Evolutionary conservation across 257 asterid genomes (phyloP).

Genomic region (Nyctanthes arbortristis): DNA sequence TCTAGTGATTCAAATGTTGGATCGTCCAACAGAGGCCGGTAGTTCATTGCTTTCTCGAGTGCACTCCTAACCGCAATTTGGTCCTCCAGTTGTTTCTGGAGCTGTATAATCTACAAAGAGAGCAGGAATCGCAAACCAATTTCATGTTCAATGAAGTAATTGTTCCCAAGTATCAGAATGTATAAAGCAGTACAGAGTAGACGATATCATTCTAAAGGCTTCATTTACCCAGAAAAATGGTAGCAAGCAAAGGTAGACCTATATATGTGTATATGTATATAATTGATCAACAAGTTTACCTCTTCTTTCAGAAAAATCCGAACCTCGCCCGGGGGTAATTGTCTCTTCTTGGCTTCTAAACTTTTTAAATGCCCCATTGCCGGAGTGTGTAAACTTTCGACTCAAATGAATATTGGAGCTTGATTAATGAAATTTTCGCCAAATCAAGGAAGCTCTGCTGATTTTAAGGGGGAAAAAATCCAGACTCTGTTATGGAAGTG

Average conservation of each 20-base stretch:
- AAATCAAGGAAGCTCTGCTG: constrained; percentile 19
- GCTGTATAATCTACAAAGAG: constrained; percentile 50
- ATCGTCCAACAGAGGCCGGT: constrained; percentile 49
- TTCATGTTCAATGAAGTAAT: no score
- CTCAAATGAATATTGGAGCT: background rate
- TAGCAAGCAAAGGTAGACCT: no score
- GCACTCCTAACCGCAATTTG: constrained; percentile 50
- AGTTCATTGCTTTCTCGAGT: constrained; percentile 53
- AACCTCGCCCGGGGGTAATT: constrained; percentile 38
- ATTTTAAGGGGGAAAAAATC: no score
- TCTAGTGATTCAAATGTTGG: constrained; percentile 45
- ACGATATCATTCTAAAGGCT: no score
- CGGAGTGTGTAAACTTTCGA: constrained; percentile 17
- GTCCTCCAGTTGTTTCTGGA: constrained; percentile 55
- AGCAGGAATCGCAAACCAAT: background rate
- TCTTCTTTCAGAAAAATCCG: constrained; percentile 54
- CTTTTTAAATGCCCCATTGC: constrained; percentile 38
- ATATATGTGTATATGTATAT: constrained; percentile 4
- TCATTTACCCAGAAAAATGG: no score
- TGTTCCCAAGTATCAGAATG: no score
- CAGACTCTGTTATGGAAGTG: no score
- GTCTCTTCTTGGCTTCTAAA: constrained; percentile 54
- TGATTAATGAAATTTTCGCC: constrained; percentile 20
- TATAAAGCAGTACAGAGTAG: no score
- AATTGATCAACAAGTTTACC: constrained; percentile 33